Base-by-base conservation (phyloP, 2,329 filamentous ascomycete species). In the Periglandula ipomoeae region DNA sequence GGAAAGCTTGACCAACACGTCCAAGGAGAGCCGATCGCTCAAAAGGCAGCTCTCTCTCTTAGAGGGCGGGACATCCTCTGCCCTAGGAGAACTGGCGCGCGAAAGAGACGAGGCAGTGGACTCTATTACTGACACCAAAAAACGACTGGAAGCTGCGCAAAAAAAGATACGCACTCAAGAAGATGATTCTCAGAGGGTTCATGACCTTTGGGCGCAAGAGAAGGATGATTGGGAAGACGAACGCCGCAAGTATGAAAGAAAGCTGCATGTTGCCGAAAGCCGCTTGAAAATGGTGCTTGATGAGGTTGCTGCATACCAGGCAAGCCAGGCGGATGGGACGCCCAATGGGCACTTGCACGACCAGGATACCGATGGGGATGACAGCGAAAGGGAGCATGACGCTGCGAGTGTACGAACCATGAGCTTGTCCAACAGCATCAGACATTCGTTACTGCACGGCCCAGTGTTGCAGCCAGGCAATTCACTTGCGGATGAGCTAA, bases 401-500 rank as follows among this genome's bases (percentile, higher is more conserved):
- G 78, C 76, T 5, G 81, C 74, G 5, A 95, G 89, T 61, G 71
- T 90, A 20, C 61, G 68, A 26, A 87, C 85, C 0, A 84, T 83
- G 72, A 88, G 86, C 62, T 75, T 85, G 71, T 73, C 85, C 64
- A 75, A 84, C 75, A 73, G 83, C 62, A 76, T 88, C 53, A 81
- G 88, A 26, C 87, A 84, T 61, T 94, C 89, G 2, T 69, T 84
- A 22, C 71, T 86, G 53, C 82, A 75, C 53, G 73, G 74, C 4
- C 65, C 70, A 9, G 67, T 70, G 19, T 84, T 83, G 60, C 60
- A 70, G 4, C 82, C 81, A 57, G 86, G 85, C 1, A 67, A 89
- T 51, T 95, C 85, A 53, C 74, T 98, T 37, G 93, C 93, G 1
- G 90, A 97, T 58, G 93, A 98, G 68, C 76, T 98, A 48, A 84